Conservation (phyloP, 2,329 filamentous ascomycete species). For the Purpureocillium lavendulum region DNA sequence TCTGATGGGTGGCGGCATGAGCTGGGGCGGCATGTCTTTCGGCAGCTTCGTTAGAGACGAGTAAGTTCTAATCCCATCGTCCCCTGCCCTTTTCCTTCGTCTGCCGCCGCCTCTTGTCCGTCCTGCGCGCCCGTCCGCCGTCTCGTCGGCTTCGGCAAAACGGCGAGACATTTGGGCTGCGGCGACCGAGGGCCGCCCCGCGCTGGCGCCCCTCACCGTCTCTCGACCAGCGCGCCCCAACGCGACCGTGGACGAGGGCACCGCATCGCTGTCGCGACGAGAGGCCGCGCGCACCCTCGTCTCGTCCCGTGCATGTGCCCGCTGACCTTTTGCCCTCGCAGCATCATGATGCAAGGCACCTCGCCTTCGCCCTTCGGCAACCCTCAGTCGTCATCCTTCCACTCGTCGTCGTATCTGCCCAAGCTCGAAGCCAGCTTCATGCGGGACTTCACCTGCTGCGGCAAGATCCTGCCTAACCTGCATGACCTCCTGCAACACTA, state of each 20-base stretch:
- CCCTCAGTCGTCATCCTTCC: conserved; percentile 86
- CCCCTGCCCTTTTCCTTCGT: conserved; percentile 10
- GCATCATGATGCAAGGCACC: conserved; percentile 90
- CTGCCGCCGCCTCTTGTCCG: not conserved
- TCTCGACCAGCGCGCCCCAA: not conserved
- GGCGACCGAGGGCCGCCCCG: not conserved
- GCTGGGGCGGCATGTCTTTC: conserved; percentile 93
- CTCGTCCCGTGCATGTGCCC: not conserved
- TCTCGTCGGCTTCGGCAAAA: not conserved
- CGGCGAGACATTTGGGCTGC: conserved; percentile 2
- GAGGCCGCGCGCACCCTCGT: not conserved
- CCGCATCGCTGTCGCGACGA: not conserved
- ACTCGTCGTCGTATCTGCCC: conserved; percentile 92
- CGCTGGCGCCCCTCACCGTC: not conserved
- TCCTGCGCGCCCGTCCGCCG: not conserved
- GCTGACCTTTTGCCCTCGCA: conserved; percentile 26
- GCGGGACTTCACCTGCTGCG: conserved; percentile 94
- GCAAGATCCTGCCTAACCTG: conserved; percentile 77
- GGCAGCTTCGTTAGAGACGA: conserved; percentile 97
- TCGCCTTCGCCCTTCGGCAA: conserved; percentile 64
- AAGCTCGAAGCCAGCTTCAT: conserved; percentile 97
- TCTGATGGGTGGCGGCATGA: conserved; percentile 76
- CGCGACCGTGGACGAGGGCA: not conserved
- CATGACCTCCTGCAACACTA: conserved; percentile 96
- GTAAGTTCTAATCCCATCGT: conserved; percentile 55